phyloP scores from a whole-genome alignment of 306 rosid species.

The Dalbergia cochinchinensis region DNA sequence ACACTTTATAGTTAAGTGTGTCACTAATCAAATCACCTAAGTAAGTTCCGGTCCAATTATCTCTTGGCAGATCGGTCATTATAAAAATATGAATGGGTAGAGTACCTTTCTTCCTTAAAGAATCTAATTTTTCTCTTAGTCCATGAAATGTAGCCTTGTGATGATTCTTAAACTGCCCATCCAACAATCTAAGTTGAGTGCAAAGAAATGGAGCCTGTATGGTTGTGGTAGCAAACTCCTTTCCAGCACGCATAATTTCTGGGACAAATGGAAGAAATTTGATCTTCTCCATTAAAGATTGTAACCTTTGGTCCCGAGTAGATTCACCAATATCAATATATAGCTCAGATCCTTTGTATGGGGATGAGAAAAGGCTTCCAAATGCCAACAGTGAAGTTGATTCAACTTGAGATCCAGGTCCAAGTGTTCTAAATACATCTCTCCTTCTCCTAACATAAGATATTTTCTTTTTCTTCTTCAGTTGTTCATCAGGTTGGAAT shows the following conservation, averaged over 20 bases:
- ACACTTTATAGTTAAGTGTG: constrained; percentile 56
- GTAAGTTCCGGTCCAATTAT: constrained; percentile 78
- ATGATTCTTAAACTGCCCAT: constrained; percentile 96
- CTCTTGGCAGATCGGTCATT: constrained; percentile 92
- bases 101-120: constrained; percentile 56
- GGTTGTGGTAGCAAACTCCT: constrained; percentile 57
- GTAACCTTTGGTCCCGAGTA: constrained; percentile 62
- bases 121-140: constrained; percentile 64
- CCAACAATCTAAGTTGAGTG: constrained; percentile 86
- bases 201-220: constrained; percentile 79
- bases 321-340: constrained; percentile 70
- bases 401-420: constrained; percentile 76
- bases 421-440: constrained; percentile 74
- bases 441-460: constrained; percentile 64
- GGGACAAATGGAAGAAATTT: constrained; percentile 76
- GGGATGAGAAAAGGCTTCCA: constrained; percentile 89
- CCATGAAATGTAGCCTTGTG: constrained; percentile 72
- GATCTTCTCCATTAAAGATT: constrained; percentile 61
- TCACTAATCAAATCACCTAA: constrained; percentile 72
- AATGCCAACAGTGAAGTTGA: constrained; percentile 77
- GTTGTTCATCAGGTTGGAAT: constrained; percentile 81
- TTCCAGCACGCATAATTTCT: constrained; percentile 68
- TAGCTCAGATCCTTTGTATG: constrained; percentile 79
- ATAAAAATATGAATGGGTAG: constrained; percentile 69
- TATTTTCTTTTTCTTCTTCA: constrained; percentile 82